Conservation (phyloP, 1,284 basidiomycete species). For the Leccinum insigne region DNA sequence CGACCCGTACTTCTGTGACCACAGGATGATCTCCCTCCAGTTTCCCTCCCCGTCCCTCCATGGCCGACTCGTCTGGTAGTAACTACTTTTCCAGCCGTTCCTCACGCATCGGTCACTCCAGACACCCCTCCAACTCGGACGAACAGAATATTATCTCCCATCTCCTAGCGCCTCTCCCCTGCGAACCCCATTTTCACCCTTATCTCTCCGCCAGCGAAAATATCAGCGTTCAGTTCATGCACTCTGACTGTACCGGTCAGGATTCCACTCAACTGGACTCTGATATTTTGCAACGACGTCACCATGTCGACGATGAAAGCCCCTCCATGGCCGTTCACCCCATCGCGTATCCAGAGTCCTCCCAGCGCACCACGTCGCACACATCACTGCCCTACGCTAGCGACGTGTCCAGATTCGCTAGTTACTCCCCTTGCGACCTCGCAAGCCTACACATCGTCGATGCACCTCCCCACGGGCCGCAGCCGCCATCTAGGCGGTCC, state of each 20-base stretch:
- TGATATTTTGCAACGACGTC: constrained; percentile 27
- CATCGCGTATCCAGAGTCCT: constrained; percentile 32
- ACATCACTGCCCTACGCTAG: constrained; percentile 16
- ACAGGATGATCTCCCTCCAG: constrained; percentile 27
- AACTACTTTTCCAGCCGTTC: constrained; percentile 16
- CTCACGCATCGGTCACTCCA: constrained; percentile 12
- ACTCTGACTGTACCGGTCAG: constrained; percentile 22
- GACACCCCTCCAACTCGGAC: constrained; percentile 2
- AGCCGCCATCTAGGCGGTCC: constrained; percentile 21
- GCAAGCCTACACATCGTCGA: constrained; percentile 14
- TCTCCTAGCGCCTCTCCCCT: constrained; percentile 17
- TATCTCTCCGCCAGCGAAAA: constrained; percentile 25
- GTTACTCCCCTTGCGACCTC: constrained; percentile 15
- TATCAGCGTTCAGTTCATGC: constrained; percentile 36
- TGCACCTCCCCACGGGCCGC: constrained; percentile 14
- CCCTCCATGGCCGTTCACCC: constrained; percentile 3
- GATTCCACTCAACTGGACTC: constrained; percentile 28
- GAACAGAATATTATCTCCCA: constrained; percentile 22
- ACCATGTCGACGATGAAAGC: constrained; percentile 9
- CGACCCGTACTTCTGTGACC: constrained; percentile 8
- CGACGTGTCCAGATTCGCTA: constrained; percentile 16
- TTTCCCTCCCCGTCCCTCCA: constrained; percentile 9
- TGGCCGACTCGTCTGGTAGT: constrained; percentile 23
- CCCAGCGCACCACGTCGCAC: constrained; percentile 33
- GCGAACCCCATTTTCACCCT: constrained; percentile 16